Evolutionary conservation across 2,329 filamentous ascomycete genomes (phyloP).

Genomic region (Aspergillus tamarii): DNA sequence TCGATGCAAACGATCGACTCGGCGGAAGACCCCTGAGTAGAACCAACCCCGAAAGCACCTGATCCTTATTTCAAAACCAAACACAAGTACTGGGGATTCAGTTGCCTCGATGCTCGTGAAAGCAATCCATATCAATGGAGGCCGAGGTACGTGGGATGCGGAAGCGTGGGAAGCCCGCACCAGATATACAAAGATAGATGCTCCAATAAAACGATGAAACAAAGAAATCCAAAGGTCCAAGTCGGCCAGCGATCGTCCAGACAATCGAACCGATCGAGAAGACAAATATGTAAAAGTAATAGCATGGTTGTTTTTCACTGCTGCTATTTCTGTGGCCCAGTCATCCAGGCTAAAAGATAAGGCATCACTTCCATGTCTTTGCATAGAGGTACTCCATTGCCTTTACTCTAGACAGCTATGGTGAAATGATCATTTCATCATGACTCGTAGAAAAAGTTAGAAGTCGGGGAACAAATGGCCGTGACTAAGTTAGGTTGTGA

Average conservation of each 20-base stretch:
- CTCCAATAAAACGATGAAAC: conserved; percentile 10
- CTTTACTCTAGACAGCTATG: conserved; percentile 5
- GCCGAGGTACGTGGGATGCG: background rate
- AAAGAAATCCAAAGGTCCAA: conserved; percentile 13
- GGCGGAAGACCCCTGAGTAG: background rate
- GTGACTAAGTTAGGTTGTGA: conserved; percentile 55
- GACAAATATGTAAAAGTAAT: conserved; percentile 9
- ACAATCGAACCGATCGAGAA: conserved; percentile 14
- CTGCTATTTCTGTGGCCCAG: background rate
- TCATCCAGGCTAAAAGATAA: background rate
- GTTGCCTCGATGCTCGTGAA: background rate
- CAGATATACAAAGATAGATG: conserved; percentile 9
- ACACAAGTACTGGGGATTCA: background rate
- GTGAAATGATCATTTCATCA: conserved; percentile 35
- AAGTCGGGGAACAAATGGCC: conserved; percentile 78
- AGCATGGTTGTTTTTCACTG: conserved; percentile 1
- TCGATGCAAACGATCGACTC: background rate
- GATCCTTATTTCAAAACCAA: background rate
- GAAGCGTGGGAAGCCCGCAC: conserved; percentile 14
- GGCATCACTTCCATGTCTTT: background rate
- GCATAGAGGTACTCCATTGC: background rate
- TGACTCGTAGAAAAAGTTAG: conserved; percentile 49
- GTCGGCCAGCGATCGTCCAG: conserved; percentile 27
- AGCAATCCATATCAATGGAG: background rate
- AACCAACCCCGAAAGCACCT: background rate